phyloP scores from a whole-genome alignment of 768 basidiomycete genomes.

The Pilatotrama ljubarskyi region DNA sequence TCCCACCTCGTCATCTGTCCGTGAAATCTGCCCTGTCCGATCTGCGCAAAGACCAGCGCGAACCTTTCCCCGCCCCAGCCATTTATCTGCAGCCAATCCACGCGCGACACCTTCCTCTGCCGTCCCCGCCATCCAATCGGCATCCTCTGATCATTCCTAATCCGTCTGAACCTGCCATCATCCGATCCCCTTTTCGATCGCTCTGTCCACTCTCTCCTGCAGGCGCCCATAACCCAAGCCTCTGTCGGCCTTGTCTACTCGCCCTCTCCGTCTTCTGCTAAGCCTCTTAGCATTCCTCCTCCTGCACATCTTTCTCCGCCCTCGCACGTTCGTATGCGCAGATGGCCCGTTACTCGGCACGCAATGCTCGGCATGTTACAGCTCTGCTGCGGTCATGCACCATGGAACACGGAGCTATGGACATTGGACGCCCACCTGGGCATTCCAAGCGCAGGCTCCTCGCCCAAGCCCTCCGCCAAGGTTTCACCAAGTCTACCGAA shows the following conservation, averaged over 20 bases:
- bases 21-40: neutral
- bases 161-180: conserved; percentile 3
- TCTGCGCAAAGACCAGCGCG: conserved; percentile 8
- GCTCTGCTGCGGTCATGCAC: conserved; percentile 3
- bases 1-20: conserved; percentile 6
- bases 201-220: neutral
- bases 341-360: neutral
- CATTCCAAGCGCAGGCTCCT: neutral
- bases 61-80: conserved; percentile 11
- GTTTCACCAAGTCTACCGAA: neutral
- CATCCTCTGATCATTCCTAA: conserved; percentile 11
- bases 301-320: neutral
- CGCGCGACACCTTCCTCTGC: neutral
- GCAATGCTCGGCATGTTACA: neutral
- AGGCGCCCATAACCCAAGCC: neutral
- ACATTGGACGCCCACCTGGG: neutral
- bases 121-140: conserved; percentile 11
- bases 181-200: conserved; percentile 7
- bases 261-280: neutral
- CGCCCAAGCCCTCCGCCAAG: conserved; percentile 4
- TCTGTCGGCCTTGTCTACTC: neutral
- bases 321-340: neutral
- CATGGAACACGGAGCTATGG: neutral
- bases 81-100: conserved; percentile 14
- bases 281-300: conserved; percentile 3